Conservation (phyloP, 805 yeast genomes). For the Pichia nanzhaoensis region DNA sequence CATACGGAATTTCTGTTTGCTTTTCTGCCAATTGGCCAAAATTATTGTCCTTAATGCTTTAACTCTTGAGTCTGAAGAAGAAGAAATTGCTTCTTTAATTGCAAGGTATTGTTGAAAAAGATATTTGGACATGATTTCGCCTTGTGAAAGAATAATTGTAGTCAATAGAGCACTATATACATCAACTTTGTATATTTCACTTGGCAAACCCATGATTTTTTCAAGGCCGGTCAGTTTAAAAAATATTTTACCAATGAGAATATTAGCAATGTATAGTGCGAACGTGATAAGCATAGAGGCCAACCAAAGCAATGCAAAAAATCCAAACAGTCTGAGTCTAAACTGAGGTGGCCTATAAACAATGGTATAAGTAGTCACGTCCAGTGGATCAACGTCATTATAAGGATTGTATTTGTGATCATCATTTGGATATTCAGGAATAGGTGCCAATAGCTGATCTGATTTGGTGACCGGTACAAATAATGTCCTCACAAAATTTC, state of each 20-base stretch:
- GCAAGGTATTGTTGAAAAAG: background rate
- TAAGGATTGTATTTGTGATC: slow-evolving; percentile 28
- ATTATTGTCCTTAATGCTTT: background rate
- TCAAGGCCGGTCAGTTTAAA: background rate
- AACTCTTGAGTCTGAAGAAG: background rate
- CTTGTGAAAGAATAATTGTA: background rate
- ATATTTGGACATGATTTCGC: background rate
- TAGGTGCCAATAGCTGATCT: slow-evolving; percentile 50
- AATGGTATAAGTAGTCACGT: slow-evolving; percentile 46
- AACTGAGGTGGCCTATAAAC: slow-evolving; percentile 87
- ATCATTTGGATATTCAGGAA: slow-evolving; percentile 28
- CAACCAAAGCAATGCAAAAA: slow-evolving; percentile 41
- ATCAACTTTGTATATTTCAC: slow-evolving; percentile 10
- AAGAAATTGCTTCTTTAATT: background rate
- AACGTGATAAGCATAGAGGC: slow-evolving; percentile 34
- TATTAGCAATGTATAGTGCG: slow-evolving; percentile 18
- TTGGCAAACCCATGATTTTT: slow-evolving; percentile 1
- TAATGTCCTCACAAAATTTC: slow-evolving; percentile 54
- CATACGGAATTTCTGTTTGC: background rate
- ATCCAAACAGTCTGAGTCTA: slow-evolving; percentile 45
- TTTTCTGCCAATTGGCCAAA: background rate
- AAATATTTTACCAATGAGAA: slow-evolving; percentile 24
- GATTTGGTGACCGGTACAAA: slow-evolving; percentile 81
- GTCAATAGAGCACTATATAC: slow-evolving; percentile 8
- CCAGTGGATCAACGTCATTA: slow-evolving; percentile 30